phyloP scores from a whole-genome alignment of 2,329 filamentous ascomycete genomes.

The Diaporthe sp. region DNA sequence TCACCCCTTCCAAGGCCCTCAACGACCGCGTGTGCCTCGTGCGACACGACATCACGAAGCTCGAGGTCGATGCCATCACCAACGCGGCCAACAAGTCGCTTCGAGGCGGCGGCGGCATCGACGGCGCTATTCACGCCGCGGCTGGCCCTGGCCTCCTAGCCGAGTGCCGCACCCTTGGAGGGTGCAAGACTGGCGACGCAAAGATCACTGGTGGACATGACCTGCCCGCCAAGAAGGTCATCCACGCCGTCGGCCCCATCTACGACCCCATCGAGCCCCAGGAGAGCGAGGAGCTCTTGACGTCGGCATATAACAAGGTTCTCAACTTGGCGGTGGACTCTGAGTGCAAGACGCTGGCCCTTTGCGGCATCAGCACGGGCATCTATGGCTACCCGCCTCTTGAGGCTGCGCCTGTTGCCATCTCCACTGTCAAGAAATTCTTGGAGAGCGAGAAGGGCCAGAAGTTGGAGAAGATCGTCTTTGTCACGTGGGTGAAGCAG shows the following conservation, averaged over 20 bases:
- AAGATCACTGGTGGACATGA: conserved; percentile 86
- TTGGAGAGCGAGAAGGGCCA: conserved; percentile 61
- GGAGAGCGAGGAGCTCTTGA: conserved; percentile 63
- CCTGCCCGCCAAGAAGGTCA: conserved; percentile 83
- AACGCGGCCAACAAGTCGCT: conserved; percentile 90
- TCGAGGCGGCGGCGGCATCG: conserved; percentile 90
- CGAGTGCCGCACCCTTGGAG: conserved; percentile 80
- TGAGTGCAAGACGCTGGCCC: conserved; percentile 80
- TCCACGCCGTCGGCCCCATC: conserved; percentile 91
- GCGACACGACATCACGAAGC: conserved; percentile 84
- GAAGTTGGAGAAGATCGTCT: conserved; percentile 80
- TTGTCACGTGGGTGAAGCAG: conserved; percentile 86
- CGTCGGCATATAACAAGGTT: conserved; percentile 77
- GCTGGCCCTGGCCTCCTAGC: conserved; percentile 78
- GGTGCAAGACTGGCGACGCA: conserved; percentile 83
- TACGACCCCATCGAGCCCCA: conserved; percentile 65
- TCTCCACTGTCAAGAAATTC: conserved; percentile 69
- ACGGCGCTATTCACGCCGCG: conserved; percentile 87
- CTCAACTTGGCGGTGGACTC: conserved; percentile 80
- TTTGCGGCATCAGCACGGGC: conserved; percentile 88
- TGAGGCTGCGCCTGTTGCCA: conserved; percentile 80
- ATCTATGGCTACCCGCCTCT: conserved; percentile 87
- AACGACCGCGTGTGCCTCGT: conserved; percentile 81
- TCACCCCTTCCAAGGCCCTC: conserved; percentile 62
- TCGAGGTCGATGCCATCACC: conserved; percentile 86